Evolutionary conservation across 2,329 filamentous ascomycete species (phyloP), one percentile per base, ranked within the genome.

Genomic region (Sarocladiaceae sp.): DNA sequence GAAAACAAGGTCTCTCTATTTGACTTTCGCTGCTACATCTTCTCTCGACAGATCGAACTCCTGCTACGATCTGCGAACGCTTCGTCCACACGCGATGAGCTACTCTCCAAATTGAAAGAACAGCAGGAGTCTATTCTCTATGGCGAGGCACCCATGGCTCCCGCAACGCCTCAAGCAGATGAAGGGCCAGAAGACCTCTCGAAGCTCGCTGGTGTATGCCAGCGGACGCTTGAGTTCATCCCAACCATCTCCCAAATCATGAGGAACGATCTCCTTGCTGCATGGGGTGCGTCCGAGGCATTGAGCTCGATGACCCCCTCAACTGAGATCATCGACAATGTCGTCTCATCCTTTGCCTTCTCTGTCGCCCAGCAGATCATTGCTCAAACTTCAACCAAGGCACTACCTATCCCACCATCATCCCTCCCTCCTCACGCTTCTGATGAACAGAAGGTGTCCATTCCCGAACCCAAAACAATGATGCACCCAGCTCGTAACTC

Each of bases 1-100:
- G 84, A 87, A 12, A 98, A 94, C 66, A 87, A 95, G 52, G 94
- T 98, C 27, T 98, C 93, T 0, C 74, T 95, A 3, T 96, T 97
- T 58, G 93, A 98, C 62, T 97, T 98, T 60, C 77, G 88, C 41
- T 88, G 85, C 53, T 98, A 98, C 60, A 82, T 98, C 11, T 98
- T 97, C 61, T 82, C 88, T 3, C 79, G 93, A 19, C 91, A 98
- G 56, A 80, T 95, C 50, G 78, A 85, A 3, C 67, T 98, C 1
- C 72, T 97, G 2, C 72, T 95, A 11, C 79, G 90, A 4, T 74
- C 95, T 1, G 89, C 86, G n/a, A 93, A 91, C 57, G 78, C 78
- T 0, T 76, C 67, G 62, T 80, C 77, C 2, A 78, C 78, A 0
- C 63, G 75, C 29, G 79, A 82, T 51, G 80, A 84, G 54, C 65